These are phyloP conservation scores for Hemisphaericaspora lyxosophila DNA, from an alignment of 1,139 yeast genomes.

Conservation along the genomic window DNA sequence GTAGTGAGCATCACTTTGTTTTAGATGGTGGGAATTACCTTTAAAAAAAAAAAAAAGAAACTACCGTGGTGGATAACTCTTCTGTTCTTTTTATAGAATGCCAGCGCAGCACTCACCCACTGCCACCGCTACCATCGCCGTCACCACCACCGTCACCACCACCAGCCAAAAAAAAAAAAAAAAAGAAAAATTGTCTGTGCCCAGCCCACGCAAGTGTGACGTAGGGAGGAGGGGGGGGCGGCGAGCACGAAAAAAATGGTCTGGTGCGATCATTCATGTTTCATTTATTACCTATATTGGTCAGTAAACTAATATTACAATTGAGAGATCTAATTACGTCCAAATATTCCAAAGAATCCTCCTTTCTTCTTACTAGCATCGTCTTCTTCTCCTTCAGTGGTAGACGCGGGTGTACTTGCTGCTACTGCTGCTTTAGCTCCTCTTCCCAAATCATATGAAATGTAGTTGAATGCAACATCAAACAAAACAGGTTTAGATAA, in stretches of 20 bases:
- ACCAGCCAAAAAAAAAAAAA: background rate
- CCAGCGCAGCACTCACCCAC: background rate
- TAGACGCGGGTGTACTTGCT: constrained; percentile 2
- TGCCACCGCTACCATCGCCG: too few relatives aligned
- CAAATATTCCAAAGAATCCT: constrained; percentile 49
- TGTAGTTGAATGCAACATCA: constrained; percentile 84
- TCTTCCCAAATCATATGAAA: constrained; percentile 39
- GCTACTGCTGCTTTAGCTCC: constrained; percentile 1
- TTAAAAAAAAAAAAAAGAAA: background rate
- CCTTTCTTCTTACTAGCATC: constrained; percentile 18
- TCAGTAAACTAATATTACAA: too few relatives aligned
- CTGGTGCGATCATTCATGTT: background rate
- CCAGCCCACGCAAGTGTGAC: too few relatives aligned
- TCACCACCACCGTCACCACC: background rate
- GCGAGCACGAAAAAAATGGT: background rate
- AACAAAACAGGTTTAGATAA: constrained; percentile 85
- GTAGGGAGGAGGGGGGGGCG: too few relatives aligned
- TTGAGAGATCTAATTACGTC: constrained; percentile 26
- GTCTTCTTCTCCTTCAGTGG: constrained; percentile 21
- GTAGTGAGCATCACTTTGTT: background rate
- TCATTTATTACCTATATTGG: too few relatives aligned
- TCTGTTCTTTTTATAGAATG: too few relatives aligned
- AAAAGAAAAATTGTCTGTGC: background rate
- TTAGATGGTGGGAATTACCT: background rate
- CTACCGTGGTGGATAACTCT: too few relatives aligned